phyloP scores from a whole-genome alignment of 192 early-diverging fungal genomes.

The Entomortierella parvispora region DNA sequence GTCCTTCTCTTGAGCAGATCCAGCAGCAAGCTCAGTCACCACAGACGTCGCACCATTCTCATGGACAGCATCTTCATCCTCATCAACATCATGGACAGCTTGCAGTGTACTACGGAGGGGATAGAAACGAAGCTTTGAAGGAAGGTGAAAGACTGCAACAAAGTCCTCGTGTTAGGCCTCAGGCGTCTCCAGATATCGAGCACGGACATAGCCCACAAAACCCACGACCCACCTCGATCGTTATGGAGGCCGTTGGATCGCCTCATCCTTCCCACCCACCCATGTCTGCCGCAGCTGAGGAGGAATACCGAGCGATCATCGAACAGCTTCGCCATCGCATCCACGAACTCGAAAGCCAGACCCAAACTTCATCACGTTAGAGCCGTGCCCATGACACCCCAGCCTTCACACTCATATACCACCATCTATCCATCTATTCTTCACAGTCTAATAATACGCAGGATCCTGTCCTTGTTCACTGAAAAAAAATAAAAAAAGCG shows the following conservation, averaged over 20 bases:
- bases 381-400: too few relatives aligned
- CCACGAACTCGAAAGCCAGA: slow-evolving; percentile 27
- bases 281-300: background rate
- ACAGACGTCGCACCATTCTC: background rate
- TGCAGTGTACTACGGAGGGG: slow-evolving; percentile 43
- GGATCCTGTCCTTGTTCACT: too few relatives aligned
- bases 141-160: slow-evolving; percentile 19
- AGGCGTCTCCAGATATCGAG: background rate
- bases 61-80: background rate
- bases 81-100: slow-evolving; percentile 13
- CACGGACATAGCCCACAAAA: background rate
- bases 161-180: background rate
- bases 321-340: slow-evolving; percentile 24
- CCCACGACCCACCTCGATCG: background rate
- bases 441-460: too few relatives aligned
- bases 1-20: background rate
- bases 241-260: slow-evolving; percentile 13
- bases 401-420: too few relatives aligned
- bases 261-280: background rate
- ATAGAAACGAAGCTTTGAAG: slow-evolving; percentile 12
- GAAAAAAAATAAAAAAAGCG: too few relatives aligned
- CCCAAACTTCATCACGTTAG: too few relatives aligned
- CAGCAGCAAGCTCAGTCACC: background rate
- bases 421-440: too few relatives aligned
- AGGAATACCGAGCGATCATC: slow-evolving; percentile 21